Evolutionary conservation across 139 green algal species (phyloP).

Genomic region (Coelastrella sp.): DNA sequence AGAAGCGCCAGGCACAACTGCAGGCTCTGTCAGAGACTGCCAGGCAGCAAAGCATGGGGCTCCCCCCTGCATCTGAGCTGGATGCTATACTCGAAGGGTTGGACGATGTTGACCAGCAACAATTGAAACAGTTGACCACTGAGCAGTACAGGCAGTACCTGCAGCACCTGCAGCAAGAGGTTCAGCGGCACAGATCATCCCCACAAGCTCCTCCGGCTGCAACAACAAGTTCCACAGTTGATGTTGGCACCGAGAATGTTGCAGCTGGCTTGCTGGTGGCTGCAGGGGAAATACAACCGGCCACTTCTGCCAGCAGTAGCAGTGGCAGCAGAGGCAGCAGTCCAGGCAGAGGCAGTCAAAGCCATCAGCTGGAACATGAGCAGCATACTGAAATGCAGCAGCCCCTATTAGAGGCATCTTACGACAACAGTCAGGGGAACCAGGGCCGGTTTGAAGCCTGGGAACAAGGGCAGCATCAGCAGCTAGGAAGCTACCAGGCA

Average conservation of each 20-base stretch:
- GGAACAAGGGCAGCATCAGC: too few species aligned
- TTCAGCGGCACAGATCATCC: background rate
- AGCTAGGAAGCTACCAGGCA: too few species aligned
- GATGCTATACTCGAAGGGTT: background rate
- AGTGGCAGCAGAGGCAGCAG: slow-evolving; percentile 8
- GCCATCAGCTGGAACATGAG: background rate
- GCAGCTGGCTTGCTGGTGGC: background rate
- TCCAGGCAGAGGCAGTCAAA: background rate
- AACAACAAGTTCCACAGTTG: background rate
- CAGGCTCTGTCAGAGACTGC: background rate
- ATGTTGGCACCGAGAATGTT: background rate
- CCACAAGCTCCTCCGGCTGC: background rate
- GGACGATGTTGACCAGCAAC: background rate
- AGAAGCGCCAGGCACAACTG: slow-evolving; percentile 20
- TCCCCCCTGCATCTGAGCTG: background rate
- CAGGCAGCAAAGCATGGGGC: slow-evolving; percentile 10
- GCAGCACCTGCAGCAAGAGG: slow-evolving; percentile 12
- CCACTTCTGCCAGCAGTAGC: background rate
- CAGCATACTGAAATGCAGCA: background rate
- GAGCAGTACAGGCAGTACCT: background rate
- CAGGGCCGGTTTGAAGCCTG: too few species aligned
- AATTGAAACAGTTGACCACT: background rate
- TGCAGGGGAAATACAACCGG: background rate
- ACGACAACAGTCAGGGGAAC: too few species aligned
- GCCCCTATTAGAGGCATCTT: background rate